Conservation (phyloP, 1,284 basidiomycete species). For the Schizophyllum amplum region DNA sequence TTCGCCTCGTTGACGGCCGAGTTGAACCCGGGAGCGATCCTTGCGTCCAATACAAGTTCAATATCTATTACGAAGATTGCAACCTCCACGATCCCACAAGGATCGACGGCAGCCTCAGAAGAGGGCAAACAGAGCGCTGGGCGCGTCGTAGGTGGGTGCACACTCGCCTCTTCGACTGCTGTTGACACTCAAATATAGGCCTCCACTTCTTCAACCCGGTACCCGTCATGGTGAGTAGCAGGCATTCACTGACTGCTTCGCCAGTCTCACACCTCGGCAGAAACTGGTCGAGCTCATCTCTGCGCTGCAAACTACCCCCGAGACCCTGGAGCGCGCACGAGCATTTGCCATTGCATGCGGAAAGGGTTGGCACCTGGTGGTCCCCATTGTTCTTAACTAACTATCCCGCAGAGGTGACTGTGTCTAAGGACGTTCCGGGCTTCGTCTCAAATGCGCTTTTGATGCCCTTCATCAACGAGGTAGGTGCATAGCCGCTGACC, state of each 20-base stretch:
- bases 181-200: conserved; percentile 33
- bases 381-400: conserved; percentile 2
- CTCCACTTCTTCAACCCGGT: conserved; percentile 97
- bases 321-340: conserved; percentile 71
- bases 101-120: conserved; percentile 47
- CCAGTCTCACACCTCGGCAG: conserved; percentile 29
- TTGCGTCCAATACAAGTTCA: conserved; percentile 92
- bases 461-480: conserved; percentile 91
- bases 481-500: conserved; percentile 23
- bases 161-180: not conserved
- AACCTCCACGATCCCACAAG: conserved; percentile 58
- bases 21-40: conserved; percentile 67
- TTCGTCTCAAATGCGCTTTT: conserved; percentile 84
- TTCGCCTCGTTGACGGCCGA: conserved; percentile 68
- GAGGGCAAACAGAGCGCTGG: conserved; percentile 55
- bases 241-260: too few species aligned
- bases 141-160: conserved; percentile 61
- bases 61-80: conserved; percentile 95
- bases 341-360: conserved; percentile 85
- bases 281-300: conserved; percentile 91
- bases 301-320: conserved; percentile 80
- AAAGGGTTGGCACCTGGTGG: conserved; percentile 51
- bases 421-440: conserved; percentile 85
- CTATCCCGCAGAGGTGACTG: conserved; percentile 63
- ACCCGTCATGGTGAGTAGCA: conserved; percentile 71